These are phyloP conservation scores for Grifola frondosa DNA, from an alignment of 1,284 basidiomycete genomes.

Conservation along the genomic window DNA sequence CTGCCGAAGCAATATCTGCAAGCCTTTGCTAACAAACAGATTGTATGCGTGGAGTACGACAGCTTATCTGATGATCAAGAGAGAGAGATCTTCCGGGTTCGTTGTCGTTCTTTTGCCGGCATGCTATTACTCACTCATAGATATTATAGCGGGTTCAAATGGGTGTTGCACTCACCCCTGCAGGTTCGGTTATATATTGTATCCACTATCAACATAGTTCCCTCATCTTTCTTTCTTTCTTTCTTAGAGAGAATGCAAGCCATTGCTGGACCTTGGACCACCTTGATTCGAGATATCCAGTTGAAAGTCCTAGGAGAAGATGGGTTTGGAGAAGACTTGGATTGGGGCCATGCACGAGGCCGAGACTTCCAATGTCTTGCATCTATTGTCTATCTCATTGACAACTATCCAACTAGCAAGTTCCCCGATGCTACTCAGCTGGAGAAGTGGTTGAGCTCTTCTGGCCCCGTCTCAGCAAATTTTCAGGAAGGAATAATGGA, in stretches of 20 bases:
- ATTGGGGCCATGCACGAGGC: conserved; percentile 47
- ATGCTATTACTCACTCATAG: neutral
- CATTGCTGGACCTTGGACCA: conserved; percentile 42
- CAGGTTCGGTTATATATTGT: conserved; percentile 33
- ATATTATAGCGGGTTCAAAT: conserved; percentile 43
- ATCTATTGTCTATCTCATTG: conserved; percentile 42
- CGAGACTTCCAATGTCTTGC: conserved; percentile 49
- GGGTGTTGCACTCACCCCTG: conserved; percentile 43
- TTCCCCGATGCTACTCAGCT: conserved; percentile 35
- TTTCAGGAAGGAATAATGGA: conserved; percentile 35
- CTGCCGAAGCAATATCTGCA: conserved; percentile 51
- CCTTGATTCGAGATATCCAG: conserved; percentile 42
- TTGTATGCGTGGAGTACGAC: conserved; percentile 72
- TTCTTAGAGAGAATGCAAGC: conserved; percentile 47
- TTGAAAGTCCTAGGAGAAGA: conserved; percentile 37
- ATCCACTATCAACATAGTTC: neutral
- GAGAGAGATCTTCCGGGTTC: conserved; percentile 75
- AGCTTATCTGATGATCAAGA: conserved; percentile 60
- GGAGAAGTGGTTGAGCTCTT: conserved; percentile 41
- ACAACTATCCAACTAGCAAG: conserved; percentile 31
- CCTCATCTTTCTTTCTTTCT: neutral
- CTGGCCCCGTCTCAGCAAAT: conserved; percentile 28
- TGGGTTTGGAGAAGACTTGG: conserved; percentile 43
- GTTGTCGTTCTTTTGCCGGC: neutral
- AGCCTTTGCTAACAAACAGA: conserved; percentile 63